Base-by-base conservation (phyloP, 371 early-diverging fungal genomes). In the Modicella reniformis region DNA sequence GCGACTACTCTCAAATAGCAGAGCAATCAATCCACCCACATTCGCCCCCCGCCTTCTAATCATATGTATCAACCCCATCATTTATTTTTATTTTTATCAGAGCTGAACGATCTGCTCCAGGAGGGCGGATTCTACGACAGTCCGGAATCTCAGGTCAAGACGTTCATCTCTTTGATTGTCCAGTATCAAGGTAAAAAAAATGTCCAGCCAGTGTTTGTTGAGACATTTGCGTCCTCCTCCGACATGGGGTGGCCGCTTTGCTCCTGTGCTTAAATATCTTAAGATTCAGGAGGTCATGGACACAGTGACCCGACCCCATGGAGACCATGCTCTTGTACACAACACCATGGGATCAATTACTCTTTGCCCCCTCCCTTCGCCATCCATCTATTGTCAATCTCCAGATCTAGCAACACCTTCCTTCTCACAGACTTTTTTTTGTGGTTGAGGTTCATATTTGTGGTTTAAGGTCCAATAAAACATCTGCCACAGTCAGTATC, bases 71-170 rank as follows among this genome's bases (percentile, higher is more conserved):
- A 12, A 37, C 37, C 37, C 37, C 37, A 8, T 37, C 37, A 12
- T 12, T n/a, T 44, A 13, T 47, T 41, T 59, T 52, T 37, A 15
- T 23, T 19, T 21, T 47, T 30, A 2, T 51, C 32, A 87, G 88
- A 87, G 63, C 75, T 87, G 13, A 84, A 83, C 52, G 88, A 87
- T 48, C 65, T 85, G 5, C 65, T 87, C 37, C 73, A 81, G 49
- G 75, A 80, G 56, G 83, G 84, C 8, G 85, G 81, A 67, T 68
- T 66, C 33, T 74, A 70, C n/a, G 83, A 82, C 53, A 71, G 76
- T 48, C 81, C 83, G 54, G 86, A 79, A 40, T 68, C 83, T 34
- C 81, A 79, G 47, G 83, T 84, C 40, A 81, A 81, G 10, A 81
- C 76, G 33, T 85, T 84, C 67, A 73, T 85, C 61, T 76, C 81